These are phyloP conservation scores for Metschnikowia dekortorum DNA, from an alignment of 805 yeast species.

Conservation along the genomic window DNA sequence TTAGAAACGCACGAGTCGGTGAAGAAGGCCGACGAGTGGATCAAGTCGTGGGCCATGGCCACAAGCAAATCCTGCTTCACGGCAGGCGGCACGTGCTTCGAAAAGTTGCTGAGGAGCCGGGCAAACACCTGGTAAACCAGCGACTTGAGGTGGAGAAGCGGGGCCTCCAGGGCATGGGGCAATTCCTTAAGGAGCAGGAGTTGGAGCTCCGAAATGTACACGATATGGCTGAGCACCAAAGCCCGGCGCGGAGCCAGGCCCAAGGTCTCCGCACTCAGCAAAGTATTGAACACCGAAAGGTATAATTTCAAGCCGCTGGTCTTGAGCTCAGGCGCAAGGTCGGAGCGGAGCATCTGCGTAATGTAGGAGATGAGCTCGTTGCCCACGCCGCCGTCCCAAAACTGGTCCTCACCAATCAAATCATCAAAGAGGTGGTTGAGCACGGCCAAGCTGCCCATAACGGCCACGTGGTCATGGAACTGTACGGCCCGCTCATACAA, in stretches of 20 bases:
- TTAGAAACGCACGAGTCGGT: neutral
- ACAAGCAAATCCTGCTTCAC: conserved; percentile 14
- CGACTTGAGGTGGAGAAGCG: conserved; percentile 23
- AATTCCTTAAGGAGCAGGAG: conserved; percentile 3
- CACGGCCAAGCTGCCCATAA: conserved; percentile 55
- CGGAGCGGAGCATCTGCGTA: conserved; percentile 33
- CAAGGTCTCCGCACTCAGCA: conserved; percentile 48
- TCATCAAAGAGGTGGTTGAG: conserved; percentile 81
- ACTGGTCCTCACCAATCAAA: conserved; percentile 78
- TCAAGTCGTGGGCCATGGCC: conserved; percentile 23
- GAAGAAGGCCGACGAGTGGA: conserved; percentile 7
- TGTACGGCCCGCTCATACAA: conserved; percentile 42
- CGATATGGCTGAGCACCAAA: conserved; percentile 28
- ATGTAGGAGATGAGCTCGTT: conserved; percentile 48
- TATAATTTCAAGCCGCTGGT: conserved; percentile 49
- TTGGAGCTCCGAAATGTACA: conserved; percentile 10
- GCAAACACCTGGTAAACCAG: conserved; percentile 25
- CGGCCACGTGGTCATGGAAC: conserved; percentile 23
- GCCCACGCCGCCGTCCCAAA: conserved; percentile 73
- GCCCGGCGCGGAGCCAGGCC: conserved; percentile 32
- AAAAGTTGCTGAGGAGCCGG: conserved; percentile 25
- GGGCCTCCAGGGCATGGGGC: conserved; percentile 1
- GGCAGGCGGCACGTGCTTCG: conserved; percentile 19
- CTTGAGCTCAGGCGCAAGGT: conserved; percentile 34
- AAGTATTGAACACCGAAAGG: conserved; percentile 48